Evolutionary conservation across 73 alveolate genomes (phyloP).

Genomic region (Tetrahymena borealis): DNA sequence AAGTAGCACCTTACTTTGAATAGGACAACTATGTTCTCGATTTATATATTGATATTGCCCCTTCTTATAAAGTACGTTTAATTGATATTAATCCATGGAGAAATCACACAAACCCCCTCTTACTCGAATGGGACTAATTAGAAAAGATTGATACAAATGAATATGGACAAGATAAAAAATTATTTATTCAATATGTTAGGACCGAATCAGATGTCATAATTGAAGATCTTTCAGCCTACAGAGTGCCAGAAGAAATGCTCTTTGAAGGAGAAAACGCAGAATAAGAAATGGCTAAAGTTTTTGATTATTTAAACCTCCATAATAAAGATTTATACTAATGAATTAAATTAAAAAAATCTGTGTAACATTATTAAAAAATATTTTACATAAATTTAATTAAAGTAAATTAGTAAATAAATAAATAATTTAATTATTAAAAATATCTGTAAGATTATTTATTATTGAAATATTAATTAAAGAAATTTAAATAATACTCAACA

Average conservation of each 20-base stretch:
- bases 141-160: neutral
- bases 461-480: too few relatives aligned
- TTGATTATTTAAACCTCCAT: neutral
- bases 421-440: too few relatives aligned
- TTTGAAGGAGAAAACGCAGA: neutral
- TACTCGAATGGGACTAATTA: constrained; percentile 39
- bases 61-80: constrained; percentile 25
- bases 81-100: constrained; percentile 51
- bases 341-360: too few relatives aligned
- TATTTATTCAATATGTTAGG: neutral
- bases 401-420: too few relatives aligned
- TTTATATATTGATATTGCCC: constrained; percentile 34
- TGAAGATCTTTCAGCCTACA: neutral
- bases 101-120: constrained; percentile 11
- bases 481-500: too few relatives aligned
- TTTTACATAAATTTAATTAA: too few relatives aligned
- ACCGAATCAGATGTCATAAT: neutral
- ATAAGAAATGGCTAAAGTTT: neutral
- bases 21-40: constrained; percentile 6
- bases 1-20: neutral
- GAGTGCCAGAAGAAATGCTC: neutral
- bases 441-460: too few relatives aligned
- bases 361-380: too few relatives aligned
- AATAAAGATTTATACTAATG: neutral
- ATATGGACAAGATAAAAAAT: neutral